These are phyloP conservation scores for Smittium culicis DNA, from an alignment of 371 early-diverging fungal species.

Conservation along the genomic window DNA sequence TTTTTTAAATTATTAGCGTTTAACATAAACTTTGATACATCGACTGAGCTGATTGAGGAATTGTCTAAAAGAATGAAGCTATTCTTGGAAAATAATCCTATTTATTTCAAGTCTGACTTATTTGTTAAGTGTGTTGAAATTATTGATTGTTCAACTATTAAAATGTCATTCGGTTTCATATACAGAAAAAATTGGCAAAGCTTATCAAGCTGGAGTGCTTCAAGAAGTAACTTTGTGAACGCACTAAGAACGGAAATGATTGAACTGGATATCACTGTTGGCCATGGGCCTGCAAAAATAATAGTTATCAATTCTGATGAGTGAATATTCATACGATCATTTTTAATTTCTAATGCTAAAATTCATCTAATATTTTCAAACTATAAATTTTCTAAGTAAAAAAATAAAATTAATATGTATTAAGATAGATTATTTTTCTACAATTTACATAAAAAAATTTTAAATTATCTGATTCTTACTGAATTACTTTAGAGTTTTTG, in stretches of 20 bases:
- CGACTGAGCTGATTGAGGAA: constrained; percentile 15
- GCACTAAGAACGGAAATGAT: not conserved
- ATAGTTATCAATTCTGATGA: too few species aligned
- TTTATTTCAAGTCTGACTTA: not conserved
- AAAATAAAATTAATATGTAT: too few species aligned
- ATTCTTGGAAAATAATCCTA: not conserved
- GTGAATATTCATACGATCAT: too few species aligned
- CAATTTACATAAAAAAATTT: too few species aligned
- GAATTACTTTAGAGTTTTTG: too few species aligned
- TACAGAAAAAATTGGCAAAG: constrained; percentile 1
- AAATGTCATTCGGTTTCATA: not conserved
- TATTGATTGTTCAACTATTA: not conserved
- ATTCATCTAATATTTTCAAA: too few species aligned
- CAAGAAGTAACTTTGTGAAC: not conserved
- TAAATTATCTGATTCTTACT: too few species aligned
- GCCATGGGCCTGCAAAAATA: too few species aligned
- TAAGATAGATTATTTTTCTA: too few species aligned
- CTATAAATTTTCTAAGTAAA: too few species aligned
- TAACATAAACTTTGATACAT: constrained; percentile 23
- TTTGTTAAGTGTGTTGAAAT: not conserved
- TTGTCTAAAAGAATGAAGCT: not conserved
- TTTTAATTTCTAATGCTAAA: too few species aligned
- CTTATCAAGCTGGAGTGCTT: not conserved
- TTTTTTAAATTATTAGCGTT: constrained; percentile 4
- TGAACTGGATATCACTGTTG: not conserved